Evolutionary conservation across 306 rosid species (phyloP), one percentile per base, ranked within the genome.

Genomic region (Cotoneaster glaucophyllus): DNA sequence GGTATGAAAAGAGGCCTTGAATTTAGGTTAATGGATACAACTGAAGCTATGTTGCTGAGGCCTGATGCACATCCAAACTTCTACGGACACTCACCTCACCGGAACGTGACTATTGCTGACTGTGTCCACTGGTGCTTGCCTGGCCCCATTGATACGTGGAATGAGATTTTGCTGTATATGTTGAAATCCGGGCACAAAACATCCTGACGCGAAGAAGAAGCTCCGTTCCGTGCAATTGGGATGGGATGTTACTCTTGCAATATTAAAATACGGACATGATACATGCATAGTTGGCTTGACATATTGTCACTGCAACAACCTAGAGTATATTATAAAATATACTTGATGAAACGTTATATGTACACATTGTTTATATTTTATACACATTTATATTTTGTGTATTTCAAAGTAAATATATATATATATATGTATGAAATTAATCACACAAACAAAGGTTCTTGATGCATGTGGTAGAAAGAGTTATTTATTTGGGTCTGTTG

Each of bases 71-170:
- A 96, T 64, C 99, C 99, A 4, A 90, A 90, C 44, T 85, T 69
- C 67, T 85, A 79, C 54, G 92, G 93, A 53, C 89, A 72, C 59
- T 56, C 91, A 0, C 83, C 67, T 64, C 84, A 72, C 6, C 78
- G 79, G 72, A 92, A 90, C 71, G 39, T 50, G 75, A 86, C 84
- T 4, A 0, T 79, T 0, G 90, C 84, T 11, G 97, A 94, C 77
- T 94, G 98, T 69, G 97, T 91, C 78, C 97, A 92, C 64, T 94
- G 98, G 98, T 94, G 97, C 53, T 69, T 90, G 82, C 96, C 96
- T 0, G 98, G 97, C 4, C 96, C 96, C 58, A 57, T 92, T 85
- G 98, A 94, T 70, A 85, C 93, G 4, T 94, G 98, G 98, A 94
- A 94, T 82, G 98, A 90, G 83, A 54, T 96, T 67, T 82, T 96